phyloP scores from a whole-genome alignment of 192 early-diverging fungal species.

The Chytriomyces confervae region DNA sequence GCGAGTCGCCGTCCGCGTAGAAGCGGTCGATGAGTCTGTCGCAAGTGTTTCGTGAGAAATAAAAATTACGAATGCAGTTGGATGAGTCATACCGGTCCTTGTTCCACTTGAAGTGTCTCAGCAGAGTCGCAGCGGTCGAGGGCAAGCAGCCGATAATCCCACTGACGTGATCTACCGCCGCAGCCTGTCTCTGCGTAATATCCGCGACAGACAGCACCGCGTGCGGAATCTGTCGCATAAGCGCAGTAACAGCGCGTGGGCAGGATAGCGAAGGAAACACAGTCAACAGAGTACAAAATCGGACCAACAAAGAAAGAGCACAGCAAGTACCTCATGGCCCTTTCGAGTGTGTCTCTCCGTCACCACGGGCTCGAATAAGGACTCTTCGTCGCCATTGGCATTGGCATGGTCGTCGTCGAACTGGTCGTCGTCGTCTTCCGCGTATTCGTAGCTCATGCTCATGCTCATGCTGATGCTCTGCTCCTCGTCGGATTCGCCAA shows the following conservation, averaged over 20 bases:
- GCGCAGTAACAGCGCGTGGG: too few species aligned
- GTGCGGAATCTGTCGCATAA: too few species aligned
- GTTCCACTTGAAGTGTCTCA: conserved; percentile 41
- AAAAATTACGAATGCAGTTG: too few species aligned
- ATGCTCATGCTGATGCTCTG: too few species aligned
- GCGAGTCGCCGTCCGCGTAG: conserved; percentile 64
- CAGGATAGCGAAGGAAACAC: not conserved
- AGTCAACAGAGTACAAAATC: not conserved
- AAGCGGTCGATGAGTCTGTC: not conserved
- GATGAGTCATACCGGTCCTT: not conserved
- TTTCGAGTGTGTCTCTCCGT: conserved; percentile 56
- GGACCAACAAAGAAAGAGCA: not conserved
- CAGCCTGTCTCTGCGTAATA: conserved; percentile 65
- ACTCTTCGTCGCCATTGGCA: conserved; percentile 54
- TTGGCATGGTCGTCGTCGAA: conserved; percentile 39
- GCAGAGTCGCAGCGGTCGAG: conserved; percentile 75
- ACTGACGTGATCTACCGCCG: conserved; percentile 74
- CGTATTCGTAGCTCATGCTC: not conserved
- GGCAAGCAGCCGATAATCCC: conserved; percentile 70
- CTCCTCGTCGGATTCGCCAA: too few species aligned
- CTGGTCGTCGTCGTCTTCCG: conserved; percentile 27
- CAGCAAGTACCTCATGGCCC: not conserved
- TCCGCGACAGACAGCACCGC: conserved; percentile 48
- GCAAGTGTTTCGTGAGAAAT: too few species aligned
- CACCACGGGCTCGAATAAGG: conserved; percentile 64